Percentiles rank a stretch among this genome's conserved stretches.
Conservation (phyloP, 805 yeast genomes). For the Scheffersomyces ergatensis region DNA sequence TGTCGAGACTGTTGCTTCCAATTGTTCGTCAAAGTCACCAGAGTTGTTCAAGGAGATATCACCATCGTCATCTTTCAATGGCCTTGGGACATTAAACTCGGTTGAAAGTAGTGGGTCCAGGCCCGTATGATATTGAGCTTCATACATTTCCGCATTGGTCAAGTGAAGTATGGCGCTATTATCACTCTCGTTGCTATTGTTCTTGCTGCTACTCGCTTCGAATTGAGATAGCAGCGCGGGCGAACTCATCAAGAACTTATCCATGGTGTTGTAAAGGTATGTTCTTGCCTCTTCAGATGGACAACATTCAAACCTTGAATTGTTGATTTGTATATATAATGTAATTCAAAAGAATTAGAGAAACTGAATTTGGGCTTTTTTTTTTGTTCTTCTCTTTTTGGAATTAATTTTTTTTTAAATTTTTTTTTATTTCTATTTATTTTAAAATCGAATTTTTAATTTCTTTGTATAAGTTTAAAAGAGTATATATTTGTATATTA, state of each 20-base stretch:
- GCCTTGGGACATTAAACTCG: neutral
- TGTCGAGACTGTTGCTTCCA: neutral
- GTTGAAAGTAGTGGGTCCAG: neutral
- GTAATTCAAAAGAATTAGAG: too few relatives aligned
- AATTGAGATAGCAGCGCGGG: conserved; percentile 37
- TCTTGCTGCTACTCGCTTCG: conserved; percentile 8
- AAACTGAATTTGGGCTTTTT: neutral
- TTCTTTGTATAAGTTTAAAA: too few relatives aligned
- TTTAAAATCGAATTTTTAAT: too few relatives aligned
- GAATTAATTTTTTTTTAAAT: neutral
- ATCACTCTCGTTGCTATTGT: conserved; percentile 4
- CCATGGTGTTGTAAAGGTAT: conserved; percentile 19
- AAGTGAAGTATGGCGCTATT: conserved; percentile 1
- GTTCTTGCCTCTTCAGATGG: neutral
- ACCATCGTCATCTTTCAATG: neutral
- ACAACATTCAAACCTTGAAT: neutral
- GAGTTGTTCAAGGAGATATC: neutral
- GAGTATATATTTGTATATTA: too few relatives aligned
- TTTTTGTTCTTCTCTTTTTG: neutral
- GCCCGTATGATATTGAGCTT: neutral
- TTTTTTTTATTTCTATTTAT: neutral
- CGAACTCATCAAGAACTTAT: conserved; percentile 37
- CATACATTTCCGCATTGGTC: conserved; percentile 4
- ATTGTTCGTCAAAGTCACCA: neutral
- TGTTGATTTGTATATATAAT: too few relatives aligned